A percentile compares a stretch with the other conserved stretches of the same genome.
phyloP scores from a whole-genome alignment of 345 rosid genomes.

The Salix caprea region DNA sequence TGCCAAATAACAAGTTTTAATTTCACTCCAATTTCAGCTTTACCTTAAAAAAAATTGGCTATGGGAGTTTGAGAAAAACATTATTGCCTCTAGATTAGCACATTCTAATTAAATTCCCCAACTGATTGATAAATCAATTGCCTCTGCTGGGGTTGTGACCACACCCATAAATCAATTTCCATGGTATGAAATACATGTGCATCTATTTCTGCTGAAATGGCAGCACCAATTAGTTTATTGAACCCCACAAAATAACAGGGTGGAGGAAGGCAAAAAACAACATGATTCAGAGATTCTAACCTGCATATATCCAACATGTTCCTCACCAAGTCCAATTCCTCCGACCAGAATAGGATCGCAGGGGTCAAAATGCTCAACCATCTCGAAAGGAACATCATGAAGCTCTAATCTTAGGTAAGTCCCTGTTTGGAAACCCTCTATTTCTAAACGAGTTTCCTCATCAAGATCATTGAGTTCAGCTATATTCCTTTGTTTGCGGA shows the following conservation, averaged over 20 bases:
- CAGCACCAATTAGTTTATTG: neutral
- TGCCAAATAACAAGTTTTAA: too few species aligned
- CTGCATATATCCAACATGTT: conserved; percentile 94
- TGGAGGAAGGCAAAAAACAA: neutral
- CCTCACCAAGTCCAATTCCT: conserved; percentile 87
- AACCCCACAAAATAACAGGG: neutral
- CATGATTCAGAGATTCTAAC: conserved; percentile 30
- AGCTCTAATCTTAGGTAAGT: conserved; percentile 81
- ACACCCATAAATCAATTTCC: neutral
- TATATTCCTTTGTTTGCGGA: conserved; percentile 72
- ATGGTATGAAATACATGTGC: neutral
- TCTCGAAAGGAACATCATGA: conserved; percentile 86
- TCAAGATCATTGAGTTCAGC: conserved; percentile 75
- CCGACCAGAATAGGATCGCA: conserved; percentile 70
- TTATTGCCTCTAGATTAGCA: neutral
- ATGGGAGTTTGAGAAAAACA: neutral
- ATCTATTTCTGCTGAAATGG: neutral
- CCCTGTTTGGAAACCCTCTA: conserved; percentile 86
- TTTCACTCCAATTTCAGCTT: too few species aligned
- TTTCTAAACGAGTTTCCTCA: conserved; percentile 66
- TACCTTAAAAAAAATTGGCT: neutral
- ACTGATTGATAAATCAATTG: neutral
- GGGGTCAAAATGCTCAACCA: conserved; percentile 91
- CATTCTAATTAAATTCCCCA: neutral
- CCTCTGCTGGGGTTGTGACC: neutral